A percentile compares a stretch with the other conserved stretches of the same genome.
Evolutionary conservation across 495 filamentous ascomycete genomes (phyloP).

Genomic region (Penicillium antarcticum): DNA sequence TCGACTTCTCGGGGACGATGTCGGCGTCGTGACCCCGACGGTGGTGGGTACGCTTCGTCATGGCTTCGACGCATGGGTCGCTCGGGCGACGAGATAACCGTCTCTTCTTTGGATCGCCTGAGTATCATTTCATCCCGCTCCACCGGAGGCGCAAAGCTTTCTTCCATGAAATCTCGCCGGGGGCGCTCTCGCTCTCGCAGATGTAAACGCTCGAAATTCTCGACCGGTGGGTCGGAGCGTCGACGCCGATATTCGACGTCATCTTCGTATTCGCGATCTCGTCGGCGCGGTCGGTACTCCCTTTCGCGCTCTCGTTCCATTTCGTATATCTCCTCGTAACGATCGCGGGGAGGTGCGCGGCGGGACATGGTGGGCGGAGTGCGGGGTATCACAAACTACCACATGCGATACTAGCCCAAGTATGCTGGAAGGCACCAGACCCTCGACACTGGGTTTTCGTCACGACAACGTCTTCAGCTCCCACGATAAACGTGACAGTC

Average conservation of each 20-base stretch:
- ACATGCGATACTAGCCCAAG: neutral
- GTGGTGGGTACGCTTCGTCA: conserved; percentile 28
- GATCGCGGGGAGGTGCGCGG: conserved; percentile 26
- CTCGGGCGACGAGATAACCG: conserved; percentile 16
- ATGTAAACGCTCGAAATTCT: conserved; percentile 33
- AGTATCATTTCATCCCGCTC: conserved; percentile 20
- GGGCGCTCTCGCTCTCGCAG: conserved; percentile 28
- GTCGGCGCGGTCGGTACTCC: conserved; percentile 14
- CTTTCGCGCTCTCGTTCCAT: conserved; percentile 23
- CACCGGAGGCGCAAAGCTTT: conserved; percentile 13
- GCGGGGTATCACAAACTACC: conserved; percentile 4
- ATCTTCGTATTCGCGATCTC: conserved; percentile 19
- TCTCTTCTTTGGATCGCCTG: conserved; percentile 21
- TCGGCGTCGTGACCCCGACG: conserved; percentile 2
- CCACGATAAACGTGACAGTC: neutral
- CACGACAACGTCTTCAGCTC: neutral
- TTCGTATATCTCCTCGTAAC: conserved; percentile 28
- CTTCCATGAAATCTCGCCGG: conserved; percentile 25
- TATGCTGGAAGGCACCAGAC: neutral
- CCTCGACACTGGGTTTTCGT: neutral
- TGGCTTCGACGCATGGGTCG: conserved; percentile 20
- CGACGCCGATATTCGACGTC: conserved; percentile 25
- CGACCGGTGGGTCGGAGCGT: conserved; percentile 21
- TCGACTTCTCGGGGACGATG: conserved; percentile 14
- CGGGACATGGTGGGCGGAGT: conserved; percentile 30